Conservation (phyloP, 169 alveolate species). For the Cyclospora cayetanensis region DNA sequence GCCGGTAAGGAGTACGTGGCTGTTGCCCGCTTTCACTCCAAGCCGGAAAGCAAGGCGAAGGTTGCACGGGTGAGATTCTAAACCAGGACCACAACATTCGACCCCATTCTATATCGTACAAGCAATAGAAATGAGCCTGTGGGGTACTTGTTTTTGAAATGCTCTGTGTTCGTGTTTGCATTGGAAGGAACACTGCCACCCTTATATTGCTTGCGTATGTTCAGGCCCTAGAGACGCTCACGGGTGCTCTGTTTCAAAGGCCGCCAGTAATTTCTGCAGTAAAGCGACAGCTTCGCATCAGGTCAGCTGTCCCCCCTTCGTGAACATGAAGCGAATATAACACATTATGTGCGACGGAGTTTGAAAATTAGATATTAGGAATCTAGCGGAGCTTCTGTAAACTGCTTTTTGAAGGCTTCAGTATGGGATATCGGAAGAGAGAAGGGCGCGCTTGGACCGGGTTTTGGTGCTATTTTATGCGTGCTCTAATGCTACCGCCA, state of each 20-base stretch:
- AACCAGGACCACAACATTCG: neutral
- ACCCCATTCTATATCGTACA: neutral
- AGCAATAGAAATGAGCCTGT: neutral
- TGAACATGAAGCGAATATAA: neutral
- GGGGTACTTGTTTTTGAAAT: neutral
- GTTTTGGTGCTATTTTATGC: too few species aligned
- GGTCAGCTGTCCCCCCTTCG: constrained; percentile 34
- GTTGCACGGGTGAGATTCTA: constrained; percentile 63
- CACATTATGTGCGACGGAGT: neutral
- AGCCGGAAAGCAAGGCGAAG: constrained; percentile 86
- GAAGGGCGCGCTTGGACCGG: too few species aligned
- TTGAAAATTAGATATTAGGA: neutral
- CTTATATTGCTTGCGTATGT: constrained; percentile 47
- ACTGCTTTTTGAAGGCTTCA: too few species aligned
- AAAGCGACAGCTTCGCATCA: constrained; percentile 98
- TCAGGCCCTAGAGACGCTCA: constrained; percentile 94
- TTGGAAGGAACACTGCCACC: too few species aligned
- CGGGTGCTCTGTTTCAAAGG: constrained; percentile 98
- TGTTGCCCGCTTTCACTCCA: constrained; percentile 95
- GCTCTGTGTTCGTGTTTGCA: neutral
- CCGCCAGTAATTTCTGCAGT: constrained; percentile 99
- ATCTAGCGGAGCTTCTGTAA: neutral
- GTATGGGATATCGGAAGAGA: too few species aligned
- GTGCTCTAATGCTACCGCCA: too few species aligned
- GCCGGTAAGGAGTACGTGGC: constrained; percentile 99